These are phyloP conservation scores for Hymenoscyphus occultus DNA, from an alignment of 2,329 filamentous ascomycete genomes.

Conservation along the genomic window DNA sequence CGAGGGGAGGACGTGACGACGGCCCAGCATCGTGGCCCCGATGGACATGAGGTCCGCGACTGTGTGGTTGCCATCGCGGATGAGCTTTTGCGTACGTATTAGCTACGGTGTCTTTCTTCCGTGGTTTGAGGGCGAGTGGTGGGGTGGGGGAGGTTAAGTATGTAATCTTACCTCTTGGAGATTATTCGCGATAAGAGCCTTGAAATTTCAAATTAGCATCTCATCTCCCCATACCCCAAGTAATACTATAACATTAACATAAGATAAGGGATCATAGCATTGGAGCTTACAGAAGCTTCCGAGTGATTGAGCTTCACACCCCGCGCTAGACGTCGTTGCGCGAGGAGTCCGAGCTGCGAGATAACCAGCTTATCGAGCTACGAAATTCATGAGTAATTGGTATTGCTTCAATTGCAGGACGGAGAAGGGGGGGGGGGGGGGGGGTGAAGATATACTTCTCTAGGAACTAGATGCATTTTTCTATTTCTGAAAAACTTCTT, in stretches of 20 bases:
- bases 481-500: no score
- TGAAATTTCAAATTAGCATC: slow-evolving; percentile 15
- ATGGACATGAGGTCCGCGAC: slow-evolving; percentile 93
- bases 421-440: no score
- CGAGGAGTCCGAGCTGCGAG: slow-evolving; percentile 81
- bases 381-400: not conserved
- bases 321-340: slow-evolving; percentile 82
- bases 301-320: slow-evolving; percentile 87
- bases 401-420: no score
- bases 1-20: slow-evolving; percentile 83
- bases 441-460: slow-evolving; percentile 1
- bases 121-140: not conserved
- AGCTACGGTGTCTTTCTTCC: slow-evolving; percentile 15
- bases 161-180: slow-evolving; percentile 68
- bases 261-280: slow-evolving; percentile 24
- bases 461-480: not conserved
- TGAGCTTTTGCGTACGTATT: slow-evolving; percentile 54
- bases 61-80: slow-evolving; percentile 90
- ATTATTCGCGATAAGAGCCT: slow-evolving; percentile 82
- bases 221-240: not conserved
- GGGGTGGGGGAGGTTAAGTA: slow-evolving; percentile 15
- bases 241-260: no score
- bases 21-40: slow-evolving; percentile 87
- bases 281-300: slow-evolving; percentile 68
- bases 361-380: slow-evolving; percentile 96